Base-by-base conservation (phyloP, 2,329 filamentous ascomycete species). In the Epichloe sylvatica region DNA sequence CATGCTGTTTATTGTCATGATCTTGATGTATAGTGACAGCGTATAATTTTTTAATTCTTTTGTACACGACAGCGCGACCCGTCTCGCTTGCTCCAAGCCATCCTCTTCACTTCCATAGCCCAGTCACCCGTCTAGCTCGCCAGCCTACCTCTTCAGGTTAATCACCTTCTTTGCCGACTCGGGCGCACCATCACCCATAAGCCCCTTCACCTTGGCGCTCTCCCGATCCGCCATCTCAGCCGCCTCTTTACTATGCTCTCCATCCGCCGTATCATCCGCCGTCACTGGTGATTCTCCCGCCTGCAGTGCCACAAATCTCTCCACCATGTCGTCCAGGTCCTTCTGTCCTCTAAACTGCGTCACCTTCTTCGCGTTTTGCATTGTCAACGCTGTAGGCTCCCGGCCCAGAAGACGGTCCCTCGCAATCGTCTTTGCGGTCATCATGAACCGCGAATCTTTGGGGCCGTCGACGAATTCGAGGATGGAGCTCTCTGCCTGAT, bases 381-480 rank as follows among this genome's bases (percentile, higher is more conserved):
- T 70, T 35, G 91, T 96, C 58, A 92, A 71, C 34, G 85, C 76
- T 56, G 80, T 84, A 59, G 86, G 70, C 2, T 70, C 64, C 47
- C 77, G 73, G 38, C 80, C 75, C 13, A 80, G 65, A 45, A 65
- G 61, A 50, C 73, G 68, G 60, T 81, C 76, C 23, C 81, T 75
- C 41, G 86, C 87, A 6, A 97, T 75, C 0, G 87, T 83, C 58
- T 84, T 85, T 25, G 92, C 92, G 3, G 90, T 95, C 78, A 97
- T 82, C 60, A 88, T 87, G 70, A 96, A 96, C 35, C 90, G 85
- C 73, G 95, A 86, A 68, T 98, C 92, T 64, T 83, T 85, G 35
- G 89, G 88, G 36, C 91, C 90, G 67, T 98, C 92, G 53, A 98
- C 90, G 34, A 98, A 78, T 69, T 97, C 89, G 45, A 98, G 81